These are phyloP conservation scores for Cutaneotrichosporon spelunceum DNA, from an alignment of 1,284 basidiomycete genomes.

Conservation along the genomic window DNA sequence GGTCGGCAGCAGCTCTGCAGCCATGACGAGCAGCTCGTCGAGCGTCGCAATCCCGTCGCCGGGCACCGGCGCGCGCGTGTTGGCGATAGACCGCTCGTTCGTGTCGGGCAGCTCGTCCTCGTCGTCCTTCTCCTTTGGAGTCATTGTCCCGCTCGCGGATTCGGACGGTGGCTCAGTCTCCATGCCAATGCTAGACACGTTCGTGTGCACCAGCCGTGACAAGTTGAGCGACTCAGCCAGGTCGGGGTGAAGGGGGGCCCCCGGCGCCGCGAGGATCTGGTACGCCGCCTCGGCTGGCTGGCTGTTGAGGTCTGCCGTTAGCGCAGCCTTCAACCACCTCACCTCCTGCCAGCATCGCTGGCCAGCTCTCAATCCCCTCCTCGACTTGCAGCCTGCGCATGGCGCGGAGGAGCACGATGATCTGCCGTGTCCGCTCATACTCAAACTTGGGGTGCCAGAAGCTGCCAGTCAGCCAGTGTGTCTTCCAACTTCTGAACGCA, in stretches of 20 bases:
- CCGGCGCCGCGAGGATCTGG: conserved; percentile 63
- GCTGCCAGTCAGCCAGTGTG: conserved; percentile 21
- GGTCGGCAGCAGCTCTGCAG: conserved; percentile 42
- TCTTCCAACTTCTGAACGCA: conserved; percentile 22
- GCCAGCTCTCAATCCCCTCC: conserved; percentile 60
- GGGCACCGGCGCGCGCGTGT: conserved; percentile 62
- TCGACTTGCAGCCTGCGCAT: conserved; percentile 60
- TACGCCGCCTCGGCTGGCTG: conserved; percentile 81
- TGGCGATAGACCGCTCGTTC: conserved; percentile 60
- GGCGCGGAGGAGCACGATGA: conserved; percentile 62
- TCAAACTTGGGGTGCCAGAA: conserved; percentile 94
- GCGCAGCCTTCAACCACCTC: conserved; percentile 17
- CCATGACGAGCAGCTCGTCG: conserved; percentile 61
- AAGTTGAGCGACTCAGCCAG: conserved; percentile 59
- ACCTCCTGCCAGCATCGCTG: conserved; percentile 81
- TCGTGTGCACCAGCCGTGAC: conserved; percentile 78
- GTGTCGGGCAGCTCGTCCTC: conserved; percentile 66
- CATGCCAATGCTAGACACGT: conserved; percentile 59
- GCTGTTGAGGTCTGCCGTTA: conserved; percentile 80
- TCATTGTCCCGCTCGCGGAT: conserved; percentile 16
- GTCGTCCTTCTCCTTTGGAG: conserved; percentile 40
- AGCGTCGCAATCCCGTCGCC: conserved; percentile 70
- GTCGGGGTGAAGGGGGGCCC: conserved; percentile 57
- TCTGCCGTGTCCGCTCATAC: conserved; percentile 77
- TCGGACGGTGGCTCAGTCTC: conserved; percentile 30